phyloP scores from a whole-genome alignment of 176 grass and related monocot species.

The Avena insularis region DNA sequence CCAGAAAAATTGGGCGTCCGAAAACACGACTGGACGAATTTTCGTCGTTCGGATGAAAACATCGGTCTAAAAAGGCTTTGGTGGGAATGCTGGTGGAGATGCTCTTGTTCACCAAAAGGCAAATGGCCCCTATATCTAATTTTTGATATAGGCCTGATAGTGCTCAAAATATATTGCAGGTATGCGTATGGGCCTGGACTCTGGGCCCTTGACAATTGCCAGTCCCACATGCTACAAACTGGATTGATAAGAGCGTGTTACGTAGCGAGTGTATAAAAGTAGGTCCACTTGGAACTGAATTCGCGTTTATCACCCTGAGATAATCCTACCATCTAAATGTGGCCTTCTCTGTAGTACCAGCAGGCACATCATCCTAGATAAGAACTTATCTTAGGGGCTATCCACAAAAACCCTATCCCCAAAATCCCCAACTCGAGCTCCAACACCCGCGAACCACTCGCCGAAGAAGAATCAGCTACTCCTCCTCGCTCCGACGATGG shows the following conservation, averaged over 20 bases:
- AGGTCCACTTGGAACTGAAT: background rate
- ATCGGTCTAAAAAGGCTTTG: too few relatives aligned
- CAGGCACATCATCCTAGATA: background rate
- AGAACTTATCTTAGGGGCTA: background rate
- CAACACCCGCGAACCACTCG: constrained; percentile 29
- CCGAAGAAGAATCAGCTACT: constrained; percentile 3
- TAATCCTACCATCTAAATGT: background rate
- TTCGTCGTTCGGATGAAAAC: too few relatives aligned
- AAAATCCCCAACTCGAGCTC: constrained; percentile 16
- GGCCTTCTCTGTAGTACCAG: background rate
- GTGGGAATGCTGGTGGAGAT: too few relatives aligned
- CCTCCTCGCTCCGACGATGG: constrained; percentile 52
- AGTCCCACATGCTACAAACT: background rate
- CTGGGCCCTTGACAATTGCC: background rate
- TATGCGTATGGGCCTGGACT: background rate
- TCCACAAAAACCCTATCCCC: constrained; percentile 69
- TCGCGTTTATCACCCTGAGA: background rate
- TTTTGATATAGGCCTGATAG: too few relatives aligned
- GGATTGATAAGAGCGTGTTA: too few relatives aligned
- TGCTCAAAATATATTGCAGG: too few relatives aligned
- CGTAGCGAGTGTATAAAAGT: background rate
- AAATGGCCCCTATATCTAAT: too few relatives aligned
- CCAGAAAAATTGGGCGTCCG: too few relatives aligned
- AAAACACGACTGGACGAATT: too few relatives aligned
- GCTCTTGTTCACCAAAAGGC: too few relatives aligned